A percentile compares a stretch with the other conserved stretches of the same genome.
phyloP scores from a whole-genome alignment of 805 yeast species.

The Ogataea salicorniae region DNA sequence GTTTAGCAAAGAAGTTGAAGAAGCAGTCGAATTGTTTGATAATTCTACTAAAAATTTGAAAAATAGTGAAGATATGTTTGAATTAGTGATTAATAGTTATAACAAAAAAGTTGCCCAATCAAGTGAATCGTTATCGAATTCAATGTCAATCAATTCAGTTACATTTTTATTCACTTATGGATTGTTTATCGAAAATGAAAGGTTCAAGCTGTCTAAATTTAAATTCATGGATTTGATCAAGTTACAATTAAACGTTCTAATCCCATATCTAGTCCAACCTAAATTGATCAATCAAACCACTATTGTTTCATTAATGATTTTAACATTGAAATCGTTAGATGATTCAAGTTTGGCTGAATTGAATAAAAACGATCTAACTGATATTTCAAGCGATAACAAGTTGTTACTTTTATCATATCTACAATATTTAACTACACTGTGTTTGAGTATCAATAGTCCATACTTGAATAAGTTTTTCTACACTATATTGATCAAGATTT shows the following conservation, averaged over 20 bases:
- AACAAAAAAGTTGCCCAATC: slow-evolving; percentile 15
- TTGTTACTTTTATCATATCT: slow-evolving; percentile 18
- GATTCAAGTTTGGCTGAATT: background rate
- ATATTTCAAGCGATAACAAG: slow-evolving; percentile 3
- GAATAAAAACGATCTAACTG: slow-evolving; percentile 1
- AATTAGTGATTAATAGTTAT: slow-evolving; percentile 34
- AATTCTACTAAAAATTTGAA: slow-evolving; percentile 20
- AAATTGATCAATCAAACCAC: slow-evolving; percentile 12
- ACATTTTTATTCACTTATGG: slow-evolving; percentile 25
- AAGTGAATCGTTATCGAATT: slow-evolving; percentile 18
- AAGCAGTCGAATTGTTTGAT: slow-evolving; percentile 39
- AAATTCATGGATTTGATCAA: slow-evolving; percentile 32
- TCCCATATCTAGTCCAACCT: slow-evolving; percentile 34
- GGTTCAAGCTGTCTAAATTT: slow-evolving; percentile 4
- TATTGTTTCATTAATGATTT: slow-evolving; percentile 17
- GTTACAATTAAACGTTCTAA: slow-evolving; percentile 34
- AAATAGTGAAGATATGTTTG: slow-evolving; percentile 36
- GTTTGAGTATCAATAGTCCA: slow-evolving; percentile 14
- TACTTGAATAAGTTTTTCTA: slow-evolving; percentile 34
- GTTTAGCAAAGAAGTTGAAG: slow-evolving; percentile 33
- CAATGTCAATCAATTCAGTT: slow-evolving; percentile 27
- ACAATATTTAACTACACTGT: slow-evolving; percentile 21
- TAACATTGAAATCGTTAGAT: slow-evolving; percentile 16
- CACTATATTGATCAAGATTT: slow-evolving; percentile 58
- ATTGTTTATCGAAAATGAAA: slow-evolving; percentile 14